Base-by-base conservation (phyloP, 176 grass and related monocot species). In the Musa troglodytarum region DNA sequence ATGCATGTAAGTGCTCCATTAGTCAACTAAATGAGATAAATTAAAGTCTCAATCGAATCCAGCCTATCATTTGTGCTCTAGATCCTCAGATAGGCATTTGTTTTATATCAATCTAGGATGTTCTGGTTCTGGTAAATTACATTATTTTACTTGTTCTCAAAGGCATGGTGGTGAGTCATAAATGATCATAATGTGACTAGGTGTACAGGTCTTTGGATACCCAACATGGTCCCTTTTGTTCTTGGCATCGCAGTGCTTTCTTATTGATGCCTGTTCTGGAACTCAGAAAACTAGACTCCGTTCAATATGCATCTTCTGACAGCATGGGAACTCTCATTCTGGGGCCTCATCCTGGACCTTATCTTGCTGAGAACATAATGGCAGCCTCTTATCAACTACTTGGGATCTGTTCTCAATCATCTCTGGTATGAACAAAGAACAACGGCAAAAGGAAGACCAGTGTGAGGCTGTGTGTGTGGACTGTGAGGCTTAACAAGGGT, bases 51-150 rank as follows among this genome's bases (percentile, higher is more conserved):
- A 21, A 61, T 3, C 10, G 17, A 19, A 19, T 61, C 57, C 57
- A 61, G 57, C 57, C 57, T 61, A 61, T 61, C 8, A 61, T 61
- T 61, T 61, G 57, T 61, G n/a, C 57, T 61, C 57, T 61, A n/a
- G 57, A 61, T 61, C 57, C 57, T 61, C 9, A n/a, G 16, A n/a
- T 8, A 0, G 16, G 15, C 8, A 19, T n/a, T 61, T 61, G 17
- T 61, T 20, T 61, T 61, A 8, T 61, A 16, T 57, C 14, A 61
- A 43, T 6, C 34, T 4, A 43, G 34, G 34, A 6, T 43, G 4
- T 43, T 43, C 34, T 6, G 34, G 34, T 43, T 43, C 6, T 6
- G 34, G 34, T 43, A 6, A 43, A 43, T 43, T 43, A 43, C 4
- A 43, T 43, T 43, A 43, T 43, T 43, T 43, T 43, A 43, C 5